phyloP scores from a whole-genome alignment of 352 stramenopile genomes.

The Lagenidium sp. region DNA sequence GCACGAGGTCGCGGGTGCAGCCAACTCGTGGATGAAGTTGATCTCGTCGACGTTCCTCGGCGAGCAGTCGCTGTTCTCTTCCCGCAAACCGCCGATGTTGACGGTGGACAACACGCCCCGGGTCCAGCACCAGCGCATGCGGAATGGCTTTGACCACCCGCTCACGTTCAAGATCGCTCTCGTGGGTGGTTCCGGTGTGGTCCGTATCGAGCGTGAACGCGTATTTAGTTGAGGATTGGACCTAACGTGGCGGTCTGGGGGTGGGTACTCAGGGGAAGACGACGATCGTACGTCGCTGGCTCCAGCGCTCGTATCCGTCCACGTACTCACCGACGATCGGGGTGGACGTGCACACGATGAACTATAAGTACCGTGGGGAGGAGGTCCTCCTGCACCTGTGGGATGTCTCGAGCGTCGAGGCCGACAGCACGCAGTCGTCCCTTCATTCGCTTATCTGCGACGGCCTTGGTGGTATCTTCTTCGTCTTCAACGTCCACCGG shows the following conservation, averaged over 20 bases:
- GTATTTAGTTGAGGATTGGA: not conserved
- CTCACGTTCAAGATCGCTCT: slow-evolving; percentile 78
- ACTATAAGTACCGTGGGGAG: slow-evolving; percentile 30
- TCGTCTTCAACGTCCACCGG: slow-evolving; percentile 84
- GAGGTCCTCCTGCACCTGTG: not conserved
- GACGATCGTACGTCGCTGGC: slow-evolving; percentile 69
- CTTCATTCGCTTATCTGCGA: slow-evolving; percentile 70
- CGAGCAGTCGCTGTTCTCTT: slow-evolving; percentile 27
- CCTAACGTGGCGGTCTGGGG: not conserved
- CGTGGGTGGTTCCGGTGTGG: slow-evolving; percentile 66
- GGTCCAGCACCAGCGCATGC: slow-evolving; percentile 14
- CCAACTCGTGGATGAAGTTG: slow-evolving; percentile 82
- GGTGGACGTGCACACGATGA: slow-evolving; percentile 54
- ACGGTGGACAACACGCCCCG: slow-evolving; percentile 9
- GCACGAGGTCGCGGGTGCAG: too few species aligned
- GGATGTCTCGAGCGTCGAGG: slow-evolving; percentile 32
- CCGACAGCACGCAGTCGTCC: slow-evolving; percentile 45
- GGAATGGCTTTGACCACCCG: slow-evolving; percentile 30
- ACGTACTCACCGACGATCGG: slow-evolving; percentile 73
- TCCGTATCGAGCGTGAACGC: slow-evolving; percentile 8
- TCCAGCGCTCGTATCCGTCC: slow-evolving; percentile 56
- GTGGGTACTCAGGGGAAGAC: slow-evolving; percentile 49
- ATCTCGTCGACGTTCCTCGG: slow-evolving; percentile 74
- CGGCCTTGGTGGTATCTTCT: slow-evolving; percentile 77
- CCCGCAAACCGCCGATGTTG: slow-evolving; percentile 16